These are phyloP conservation scores for Anacardium occidentale DNA, from an alignment of 345 rosid species.

Conservation along the genomic window DNA sequence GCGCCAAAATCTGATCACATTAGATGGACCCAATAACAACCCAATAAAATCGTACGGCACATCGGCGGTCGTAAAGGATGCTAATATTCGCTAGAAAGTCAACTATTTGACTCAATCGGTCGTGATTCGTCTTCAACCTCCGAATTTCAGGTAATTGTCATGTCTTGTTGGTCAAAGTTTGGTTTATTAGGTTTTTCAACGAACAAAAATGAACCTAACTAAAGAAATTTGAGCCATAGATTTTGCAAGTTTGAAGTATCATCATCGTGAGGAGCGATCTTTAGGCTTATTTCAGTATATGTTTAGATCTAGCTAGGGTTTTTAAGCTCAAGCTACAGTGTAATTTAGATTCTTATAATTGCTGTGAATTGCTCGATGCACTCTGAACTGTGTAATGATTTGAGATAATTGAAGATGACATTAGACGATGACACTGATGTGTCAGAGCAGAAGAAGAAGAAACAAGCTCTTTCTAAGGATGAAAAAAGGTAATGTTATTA, in stretches of 20 bases:
- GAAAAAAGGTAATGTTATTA: constrained; percentile 51
- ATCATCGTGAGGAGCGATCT: neutral
- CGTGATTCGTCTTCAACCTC: constrained; percentile 17
- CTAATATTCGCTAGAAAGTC: neutral
- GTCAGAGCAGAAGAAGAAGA: constrained; percentile 51
- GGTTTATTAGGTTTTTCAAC: constrained; percentile 12
- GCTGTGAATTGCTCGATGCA: neutral
- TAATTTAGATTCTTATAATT: neutral
- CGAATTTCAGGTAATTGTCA: constrained; percentile 9
- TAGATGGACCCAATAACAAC: neutral
- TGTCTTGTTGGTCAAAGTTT: neutral
- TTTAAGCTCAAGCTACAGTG: neutral
- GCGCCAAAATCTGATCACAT: neutral
- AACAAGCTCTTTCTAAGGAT: constrained; percentile 54
- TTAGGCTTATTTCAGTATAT: neutral
- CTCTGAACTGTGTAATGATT: neutral
- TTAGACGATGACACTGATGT: constrained; percentile 30
- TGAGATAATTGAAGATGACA: constrained; percentile 36
- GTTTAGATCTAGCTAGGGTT: neutral
- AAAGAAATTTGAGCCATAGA: too few relatives aligned
- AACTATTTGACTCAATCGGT: constrained; percentile 17
- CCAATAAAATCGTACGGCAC: neutral
- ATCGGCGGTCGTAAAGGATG: constrained; percentile 11
- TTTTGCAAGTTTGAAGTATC: neutral
- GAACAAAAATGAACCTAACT: neutral